A percentile compares a stretch with the other conserved stretches of the same genome.
phyloP scores from a whole-genome alignment of 2,329 filamentous ascomycete genomes.

The Ophiocordyceps unilateralis region DNA sequence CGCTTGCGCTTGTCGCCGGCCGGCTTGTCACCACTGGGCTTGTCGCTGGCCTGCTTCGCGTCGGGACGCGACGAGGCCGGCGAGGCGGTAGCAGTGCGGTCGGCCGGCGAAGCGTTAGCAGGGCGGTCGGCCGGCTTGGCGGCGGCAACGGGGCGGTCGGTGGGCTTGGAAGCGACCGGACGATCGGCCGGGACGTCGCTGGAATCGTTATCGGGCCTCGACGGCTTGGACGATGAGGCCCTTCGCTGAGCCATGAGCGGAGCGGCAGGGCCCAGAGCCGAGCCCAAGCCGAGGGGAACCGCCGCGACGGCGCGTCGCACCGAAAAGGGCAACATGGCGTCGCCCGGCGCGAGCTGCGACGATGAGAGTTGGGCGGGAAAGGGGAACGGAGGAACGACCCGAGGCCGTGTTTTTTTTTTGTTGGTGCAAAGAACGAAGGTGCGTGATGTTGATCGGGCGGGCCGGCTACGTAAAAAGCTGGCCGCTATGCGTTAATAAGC shows the following conservation, averaged over 20 bases:
- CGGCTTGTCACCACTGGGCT: slow-evolving; percentile 23
- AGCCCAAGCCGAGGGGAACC: slow-evolving; percentile 25
- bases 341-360: slow-evolving; percentile 8
- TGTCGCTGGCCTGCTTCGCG: slow-evolving; percentile 21
- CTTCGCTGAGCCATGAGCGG: slow-evolving; percentile 29
- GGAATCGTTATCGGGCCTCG: slow-evolving; percentile 38
- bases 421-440: not conserved
- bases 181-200: slow-evolving; percentile 31
- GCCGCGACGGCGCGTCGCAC: slow-evolving; percentile 35
- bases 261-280: slow-evolving; percentile 21
- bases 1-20: slow-evolving; percentile 37
- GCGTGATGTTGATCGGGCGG: not conserved
- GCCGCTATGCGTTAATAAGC: not conserved
- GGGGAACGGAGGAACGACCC: not conserved
- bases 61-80: slow-evolving; percentile 21
- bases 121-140: too few relatives aligned
- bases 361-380: not conserved
- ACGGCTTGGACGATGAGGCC: slow-evolving; percentile 46
- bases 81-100: slow-evolving; percentile 30
- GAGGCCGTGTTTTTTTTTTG: not conserved
- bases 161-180: slow-evolving; percentile 22
- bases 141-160: slow-evolving; percentile 30
- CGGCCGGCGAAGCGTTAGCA: slow-evolving; percentile 19
- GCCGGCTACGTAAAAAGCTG: not conserved
- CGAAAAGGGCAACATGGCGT: slow-evolving; percentile 35